A percentile compares a stretch with the other conserved stretches of the same genome.
These are phyloP conservation scores for Yamadazyma dushanensis DNA, from an alignment of 1,139 yeast species.

Conservation along the genomic window DNA sequence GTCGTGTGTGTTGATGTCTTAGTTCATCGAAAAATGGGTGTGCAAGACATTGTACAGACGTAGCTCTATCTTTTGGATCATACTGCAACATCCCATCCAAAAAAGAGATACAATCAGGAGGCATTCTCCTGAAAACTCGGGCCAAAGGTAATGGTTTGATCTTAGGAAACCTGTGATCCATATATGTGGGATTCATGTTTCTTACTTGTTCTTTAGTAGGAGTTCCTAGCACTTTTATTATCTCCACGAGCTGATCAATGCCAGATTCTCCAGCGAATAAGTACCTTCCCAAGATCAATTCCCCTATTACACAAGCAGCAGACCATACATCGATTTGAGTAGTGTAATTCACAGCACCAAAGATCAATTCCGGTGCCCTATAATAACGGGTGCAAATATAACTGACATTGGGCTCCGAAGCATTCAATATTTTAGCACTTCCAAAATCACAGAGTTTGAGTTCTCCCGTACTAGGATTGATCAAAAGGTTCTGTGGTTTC, in stretches of 20 bases:
- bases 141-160: conserved; percentile 89
- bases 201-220: conserved; percentile 90
- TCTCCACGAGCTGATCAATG: conserved; percentile 94
- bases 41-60: conserved; percentile 67
- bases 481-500: conserved; percentile 75
- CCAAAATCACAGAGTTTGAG: conserved; percentile 83
- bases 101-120: conserved; percentile 62
- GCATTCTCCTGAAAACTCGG: conserved; percentile 72
- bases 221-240: conserved; percentile 94
- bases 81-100: conserved; percentile 65
- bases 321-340: conserved; percentile 98
- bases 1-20: conserved; percentile 50
- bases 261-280: conserved; percentile 97
- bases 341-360: conserved; percentile 91
- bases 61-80: conserved; percentile 69
- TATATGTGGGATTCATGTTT: conserved; percentile 94
- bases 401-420: conserved; percentile 71
- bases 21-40: conserved; percentile 79
- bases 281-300: conserved; percentile 90
- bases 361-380: conserved; percentile 84
- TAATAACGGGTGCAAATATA: conserved; percentile 80
- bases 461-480: conserved; percentile 64
- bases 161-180: conserved; percentile 96
- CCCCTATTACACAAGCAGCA: conserved; percentile 98
- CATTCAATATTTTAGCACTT: conserved; percentile 73